These are phyloP conservation scores for Paraphaeosphaeria sporulosa DNA, from an alignment of 2,329 filamentous ascomycete genomes.

Conservation along the genomic window DNA sequence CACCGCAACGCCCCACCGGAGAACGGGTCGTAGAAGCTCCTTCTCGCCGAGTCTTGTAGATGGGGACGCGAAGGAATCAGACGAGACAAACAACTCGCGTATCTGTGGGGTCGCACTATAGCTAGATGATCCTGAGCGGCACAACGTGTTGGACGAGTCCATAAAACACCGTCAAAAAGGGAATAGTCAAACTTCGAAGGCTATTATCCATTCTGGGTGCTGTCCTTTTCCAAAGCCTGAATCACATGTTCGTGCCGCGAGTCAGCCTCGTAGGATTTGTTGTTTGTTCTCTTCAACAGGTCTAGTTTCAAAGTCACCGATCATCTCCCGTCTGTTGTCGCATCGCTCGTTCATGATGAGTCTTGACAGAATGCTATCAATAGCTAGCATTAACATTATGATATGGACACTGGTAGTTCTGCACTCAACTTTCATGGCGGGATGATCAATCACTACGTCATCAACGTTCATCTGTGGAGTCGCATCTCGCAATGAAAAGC, in stretches of 20 bases:
- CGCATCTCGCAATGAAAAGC: background rate
- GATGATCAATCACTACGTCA: background rate
- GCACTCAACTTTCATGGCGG: background rate
- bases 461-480: background rate
- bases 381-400: background rate
- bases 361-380: background rate
- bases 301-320: background rate
- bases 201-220: background rate
- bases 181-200: background rate
- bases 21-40: background rate
- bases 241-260: background rate
- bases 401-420: background rate
- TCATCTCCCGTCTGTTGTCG: background rate
- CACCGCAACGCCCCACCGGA: background rate
- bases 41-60: background rate
- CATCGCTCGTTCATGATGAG: background rate
- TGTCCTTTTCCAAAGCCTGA: background rate
- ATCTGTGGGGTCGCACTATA: background rate
- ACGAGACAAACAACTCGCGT: background rate
- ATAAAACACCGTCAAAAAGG: background rate
- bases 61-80: background rate
- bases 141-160: background rate
- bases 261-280: conserved; percentile 5
- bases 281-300: background rate
- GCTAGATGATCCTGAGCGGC: background rate